Percentiles rank a stretch among this genome's conserved stretches.
Conservation (phyloP, 257 asterid species). For the Pogostemon cablin region DNA sequence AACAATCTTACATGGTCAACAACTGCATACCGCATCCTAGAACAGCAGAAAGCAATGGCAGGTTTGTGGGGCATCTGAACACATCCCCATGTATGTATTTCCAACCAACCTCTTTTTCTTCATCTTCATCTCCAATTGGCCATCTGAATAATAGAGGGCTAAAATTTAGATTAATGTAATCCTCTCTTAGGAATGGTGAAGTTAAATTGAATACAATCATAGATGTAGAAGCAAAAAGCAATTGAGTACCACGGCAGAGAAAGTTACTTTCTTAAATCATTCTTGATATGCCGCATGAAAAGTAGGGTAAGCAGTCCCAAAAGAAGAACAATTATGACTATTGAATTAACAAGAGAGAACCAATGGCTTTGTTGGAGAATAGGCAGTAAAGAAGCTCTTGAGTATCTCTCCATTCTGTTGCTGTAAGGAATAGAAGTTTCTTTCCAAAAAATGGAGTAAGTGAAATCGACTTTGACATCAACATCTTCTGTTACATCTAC, state of each 20-base stretch:
- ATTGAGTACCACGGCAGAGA: constrained; percentile 33
- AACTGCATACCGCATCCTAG: constrained; percentile 82
- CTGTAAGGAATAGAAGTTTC: constrained; percentile 47
- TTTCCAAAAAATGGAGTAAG: constrained; percentile 72
- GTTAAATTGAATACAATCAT: constrained; percentile 20
- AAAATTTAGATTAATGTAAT: constrained; percentile 19
- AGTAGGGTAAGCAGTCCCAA: constrained; percentile 60
- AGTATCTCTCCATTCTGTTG: constrained; percentile 71
- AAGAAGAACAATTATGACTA: constrained; percentile 59
- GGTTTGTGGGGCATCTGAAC: constrained; percentile 62
- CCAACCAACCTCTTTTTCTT: constrained; percentile 84
- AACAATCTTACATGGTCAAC: constrained; percentile 57
- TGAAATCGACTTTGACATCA: constrained; percentile 56
- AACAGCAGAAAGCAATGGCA: constrained; percentile 71
- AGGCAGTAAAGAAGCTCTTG: constrained; percentile 56
- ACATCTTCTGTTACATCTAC: constrained; percentile 68
- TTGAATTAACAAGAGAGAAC: constrained; percentile 71
- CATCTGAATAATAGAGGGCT: constrained; percentile 48
- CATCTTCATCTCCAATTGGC: constrained; percentile 77
- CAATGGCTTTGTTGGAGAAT: constrained; percentile 62
- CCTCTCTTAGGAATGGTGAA: constrained; percentile 6
- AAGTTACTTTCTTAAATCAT: constrained; percentile 76
- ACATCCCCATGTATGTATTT: constrained; percentile 73
- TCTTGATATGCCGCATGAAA: constrained; percentile 67
- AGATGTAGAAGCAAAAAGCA: constrained; percentile 9